Evolutionary conservation across 2,329 filamentous ascomycete species (phyloP).

Genomic region (Penicillium occitanis): DNA sequence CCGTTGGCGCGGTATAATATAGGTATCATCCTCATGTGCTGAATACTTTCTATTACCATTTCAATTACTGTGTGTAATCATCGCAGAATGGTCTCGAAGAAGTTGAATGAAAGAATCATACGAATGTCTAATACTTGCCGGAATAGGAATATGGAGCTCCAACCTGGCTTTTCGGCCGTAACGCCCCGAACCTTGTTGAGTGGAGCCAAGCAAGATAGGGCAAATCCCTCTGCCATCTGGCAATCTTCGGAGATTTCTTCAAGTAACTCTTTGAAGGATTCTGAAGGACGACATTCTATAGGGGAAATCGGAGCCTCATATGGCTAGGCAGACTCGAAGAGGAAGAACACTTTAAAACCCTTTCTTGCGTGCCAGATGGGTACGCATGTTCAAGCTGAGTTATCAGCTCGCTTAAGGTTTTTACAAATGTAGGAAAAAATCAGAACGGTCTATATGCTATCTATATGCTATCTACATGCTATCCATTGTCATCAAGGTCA

Average conservation of each 20-base stretch:
- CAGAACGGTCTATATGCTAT: background rate
- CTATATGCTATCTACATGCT: background rate
- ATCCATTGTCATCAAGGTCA: background rate
- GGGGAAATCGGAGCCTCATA: too few relatives aligned
- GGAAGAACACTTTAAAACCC: too few relatives aligned
- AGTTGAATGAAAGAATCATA: too few relatives aligned
- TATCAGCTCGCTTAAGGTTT: background rate
- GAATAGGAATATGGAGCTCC: background rate
- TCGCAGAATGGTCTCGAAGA: background rate
- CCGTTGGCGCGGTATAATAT: too few relatives aligned
- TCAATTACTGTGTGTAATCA: background rate
- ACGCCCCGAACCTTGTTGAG: background rate
- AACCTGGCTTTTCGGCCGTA: background rate
- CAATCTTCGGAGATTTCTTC: too few relatives aligned
- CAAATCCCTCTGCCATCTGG: too few relatives aligned
- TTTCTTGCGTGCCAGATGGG: background rate
- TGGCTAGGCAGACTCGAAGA: too few relatives aligned
- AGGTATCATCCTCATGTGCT: too few relatives aligned
- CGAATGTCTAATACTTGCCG: background rate
- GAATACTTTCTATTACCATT: too few relatives aligned
- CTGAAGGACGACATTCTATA: too few relatives aligned
- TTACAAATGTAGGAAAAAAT: background rate
- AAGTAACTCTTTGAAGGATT: too few relatives aligned
- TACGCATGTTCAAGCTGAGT: background rate
- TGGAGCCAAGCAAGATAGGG: background rate